Evolutionary conservation across 345 rosid genomes (phyloP), one percentile per base, ranked within the genome.

Genomic region (Microcos paniculata): DNA sequence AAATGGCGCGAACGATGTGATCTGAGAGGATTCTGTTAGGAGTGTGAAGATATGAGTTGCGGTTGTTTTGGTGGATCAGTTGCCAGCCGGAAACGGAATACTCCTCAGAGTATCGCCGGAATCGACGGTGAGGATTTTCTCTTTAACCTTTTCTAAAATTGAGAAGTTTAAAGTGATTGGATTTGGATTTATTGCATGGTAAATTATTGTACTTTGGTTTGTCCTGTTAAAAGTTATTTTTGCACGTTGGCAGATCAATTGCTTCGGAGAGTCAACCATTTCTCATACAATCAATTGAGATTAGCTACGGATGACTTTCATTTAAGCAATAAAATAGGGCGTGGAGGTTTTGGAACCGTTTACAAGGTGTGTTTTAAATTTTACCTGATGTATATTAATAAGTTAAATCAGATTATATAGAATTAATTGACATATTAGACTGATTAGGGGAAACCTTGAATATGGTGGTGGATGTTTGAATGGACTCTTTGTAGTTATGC

Each of bases 341-440:
- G 84, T 59, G 93, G 93, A 73, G 93, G 91, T 56, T 89, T 89
- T 19, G 93, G 93, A 72, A 82, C 56, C 3, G 93, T 89, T 57
- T 87, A 86, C 84, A 87, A 87, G 93, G 93, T 89, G 68, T 35
- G 40, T 35, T 45, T 48, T 12, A 23, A 6, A 3, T 59, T 59
- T 59, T 61, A 18, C 43, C 42, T 49, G 3, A 11, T 59, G 4
- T 28, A n/a, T 12, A 3, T 1, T 45, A 23, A 8, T 7, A 24
- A 31, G 49, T 28, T n/a, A 16, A 26, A 55, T 53, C 8, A 55
- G 24, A 40, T 28, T 52, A 35, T 11, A 13, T 11, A 45, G 23
- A 43, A 67, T 67, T 26, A 15, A 45, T 46, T 46, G 16, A 23
- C 19, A 12, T 12, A 19, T 65, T 21, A 6, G 13, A 65, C 19